A percentile compares a stretch with the other conserved stretches of the same genome.
These are phyloP conservation scores for Urtica urens DNA, from an alignment of 306 rosid species.

Conservation along the genomic window DNA sequence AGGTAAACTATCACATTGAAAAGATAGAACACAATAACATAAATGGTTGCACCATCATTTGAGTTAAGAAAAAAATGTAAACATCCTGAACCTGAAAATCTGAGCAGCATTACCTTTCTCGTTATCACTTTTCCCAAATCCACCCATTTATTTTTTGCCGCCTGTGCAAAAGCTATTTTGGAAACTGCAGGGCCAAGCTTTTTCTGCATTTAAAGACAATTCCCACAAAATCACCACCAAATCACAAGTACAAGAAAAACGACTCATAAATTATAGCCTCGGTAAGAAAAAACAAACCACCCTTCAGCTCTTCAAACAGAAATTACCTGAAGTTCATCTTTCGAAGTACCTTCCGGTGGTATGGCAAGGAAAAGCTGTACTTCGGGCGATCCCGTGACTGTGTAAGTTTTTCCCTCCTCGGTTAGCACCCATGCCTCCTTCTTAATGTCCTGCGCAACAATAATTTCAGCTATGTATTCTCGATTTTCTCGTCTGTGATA, in stretches of 20 bases:
- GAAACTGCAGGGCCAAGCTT: slow-evolving; percentile 41
- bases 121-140: slow-evolving; percentile 62
- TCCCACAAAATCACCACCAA: neutral
- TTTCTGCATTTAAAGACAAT: slow-evolving; percentile 41
- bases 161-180: slow-evolving; percentile 80
- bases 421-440: slow-evolving; percentile 66
- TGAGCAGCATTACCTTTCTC: slow-evolving; percentile 39
- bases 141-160: slow-evolving; percentile 82
- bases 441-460: slow-evolving; percentile 53
- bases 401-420: slow-evolving; percentile 57
- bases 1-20: too few species aligned
- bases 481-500: too few species aligned
- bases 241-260: neutral
- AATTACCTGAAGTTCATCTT: slow-evolving; percentile 64
- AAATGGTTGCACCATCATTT: too few species aligned
- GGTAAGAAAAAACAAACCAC: neutral
- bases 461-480: too few species aligned
- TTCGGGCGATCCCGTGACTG: slow-evolving; percentile 71
- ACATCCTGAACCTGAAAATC: neutral
- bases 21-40: too few species aligned
- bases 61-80: neutral
- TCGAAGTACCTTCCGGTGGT: slow-evolving; percentile 70
- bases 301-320: neutral
- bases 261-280: neutral
- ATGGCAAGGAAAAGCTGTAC: slow-evolving; percentile 54